Evolutionary conservation across 73 alveolate species (phyloP).

Genomic region (Uronychia setigera): DNA sequence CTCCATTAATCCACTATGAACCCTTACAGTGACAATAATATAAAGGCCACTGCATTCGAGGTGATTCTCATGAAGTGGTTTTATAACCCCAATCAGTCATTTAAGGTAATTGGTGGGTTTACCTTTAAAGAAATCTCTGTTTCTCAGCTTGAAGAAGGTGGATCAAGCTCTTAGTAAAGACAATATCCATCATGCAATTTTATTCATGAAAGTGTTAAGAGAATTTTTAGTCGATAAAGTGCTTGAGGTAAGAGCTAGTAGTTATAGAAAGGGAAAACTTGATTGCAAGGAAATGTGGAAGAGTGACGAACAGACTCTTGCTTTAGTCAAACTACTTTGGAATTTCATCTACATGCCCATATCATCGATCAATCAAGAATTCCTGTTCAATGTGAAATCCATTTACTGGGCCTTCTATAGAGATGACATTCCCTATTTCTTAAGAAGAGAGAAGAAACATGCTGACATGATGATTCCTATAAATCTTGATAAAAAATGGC

Average conservation of each 20-base stretch:
- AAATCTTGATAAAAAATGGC: background rate
- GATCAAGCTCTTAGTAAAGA: background rate
- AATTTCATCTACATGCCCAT: background rate
- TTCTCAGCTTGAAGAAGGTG: background rate
- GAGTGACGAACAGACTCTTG: background rate
- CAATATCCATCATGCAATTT: background rate
- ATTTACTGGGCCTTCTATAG: background rate
- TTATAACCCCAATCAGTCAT: background rate
- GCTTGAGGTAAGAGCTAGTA: background rate
- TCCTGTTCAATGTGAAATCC: background rate
- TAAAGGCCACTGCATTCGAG: background rate
- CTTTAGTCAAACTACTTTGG: background rate
- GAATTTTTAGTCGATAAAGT: background rate
- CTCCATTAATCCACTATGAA: background rate
- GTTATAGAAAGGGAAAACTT: background rate
- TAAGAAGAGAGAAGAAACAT: background rate
- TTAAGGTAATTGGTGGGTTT: background rate
- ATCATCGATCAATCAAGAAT: background rate
- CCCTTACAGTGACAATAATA: background rate
- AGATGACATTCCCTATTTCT: background rate
- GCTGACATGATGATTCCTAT: background rate
- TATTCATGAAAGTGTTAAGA: background rate
- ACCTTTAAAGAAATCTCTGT: background rate
- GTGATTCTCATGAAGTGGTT: background rate
- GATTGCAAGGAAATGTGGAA: background rate